These are phyloP conservation scores for Rutstroemia sp. DNA, from an alignment of 2,329 filamentous ascomycete species.

Conservation along the genomic window DNA sequence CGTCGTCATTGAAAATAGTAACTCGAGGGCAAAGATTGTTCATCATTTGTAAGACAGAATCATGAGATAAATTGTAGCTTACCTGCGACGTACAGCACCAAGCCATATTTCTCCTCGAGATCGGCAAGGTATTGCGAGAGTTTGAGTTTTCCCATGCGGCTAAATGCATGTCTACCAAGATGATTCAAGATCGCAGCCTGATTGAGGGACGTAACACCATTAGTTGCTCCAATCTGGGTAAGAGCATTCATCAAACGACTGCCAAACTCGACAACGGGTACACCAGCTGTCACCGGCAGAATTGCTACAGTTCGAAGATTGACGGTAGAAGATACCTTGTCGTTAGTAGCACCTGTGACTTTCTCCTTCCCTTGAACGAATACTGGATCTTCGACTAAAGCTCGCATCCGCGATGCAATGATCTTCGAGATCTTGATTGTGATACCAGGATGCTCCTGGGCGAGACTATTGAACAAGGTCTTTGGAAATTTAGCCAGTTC, in stretches of 20 bases:
- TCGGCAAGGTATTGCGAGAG: slow-evolving; percentile 94
- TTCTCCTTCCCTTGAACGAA: slow-evolving; percentile 58
- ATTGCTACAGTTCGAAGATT: slow-evolving; percentile 92
- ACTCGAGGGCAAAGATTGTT: slow-evolving; percentile 23
- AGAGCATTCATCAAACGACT: slow-evolving; percentile 80
- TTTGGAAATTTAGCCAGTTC: slow-evolving; percentile 94
- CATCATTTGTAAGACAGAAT: slow-evolving; percentile 35
- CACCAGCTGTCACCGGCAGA: slow-evolving; percentile 80
- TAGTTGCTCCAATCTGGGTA: slow-evolving; percentile 79
- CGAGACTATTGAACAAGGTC: slow-evolving; percentile 93
- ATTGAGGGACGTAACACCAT: slow-evolving; percentile 86
- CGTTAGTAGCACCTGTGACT: slow-evolving; percentile 49
- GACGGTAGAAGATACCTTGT: slow-evolving; percentile 73
- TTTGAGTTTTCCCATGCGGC: slow-evolving; percentile 93
- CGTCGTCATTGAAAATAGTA: slow-evolving; percentile 22
- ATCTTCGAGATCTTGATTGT: slow-evolving; percentile 99
- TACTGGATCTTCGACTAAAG: slow-evolving; percentile 74
- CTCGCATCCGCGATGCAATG: slow-evolving; percentile 89
- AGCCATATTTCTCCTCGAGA: slow-evolving; percentile 91
- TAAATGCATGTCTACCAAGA: slow-evolving; percentile 91
- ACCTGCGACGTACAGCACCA: slow-evolving; percentile 89
- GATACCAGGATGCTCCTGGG: slow-evolving; percentile 93
- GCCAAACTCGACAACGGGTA: slow-evolving; percentile 94
- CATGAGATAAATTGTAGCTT: slow-evolving; percentile 29
- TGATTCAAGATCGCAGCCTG: slow-evolving; percentile 93